phyloP scores from a whole-genome alignment of 1,139 yeast species.

The Suhomyces chickasaworum region DNA sequence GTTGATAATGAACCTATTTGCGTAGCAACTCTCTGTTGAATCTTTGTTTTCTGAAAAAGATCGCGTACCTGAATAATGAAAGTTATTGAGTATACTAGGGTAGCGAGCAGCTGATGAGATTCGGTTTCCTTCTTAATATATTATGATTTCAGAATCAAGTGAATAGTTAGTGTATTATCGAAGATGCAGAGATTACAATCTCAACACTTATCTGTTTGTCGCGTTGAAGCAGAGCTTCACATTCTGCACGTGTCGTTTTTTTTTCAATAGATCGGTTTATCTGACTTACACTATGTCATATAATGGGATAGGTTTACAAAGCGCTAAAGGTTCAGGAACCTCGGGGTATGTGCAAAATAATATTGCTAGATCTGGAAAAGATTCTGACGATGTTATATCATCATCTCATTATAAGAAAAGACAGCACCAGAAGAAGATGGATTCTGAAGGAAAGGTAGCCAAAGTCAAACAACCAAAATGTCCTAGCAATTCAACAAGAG shows the following conservation, averaged over 20 bases:
- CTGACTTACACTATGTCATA: slow-evolving; percentile 47
- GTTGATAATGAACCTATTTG: background rate
- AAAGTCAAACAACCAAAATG: slow-evolving; percentile 17
- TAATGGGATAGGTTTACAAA: slow-evolving; percentile 65
- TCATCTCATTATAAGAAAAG: slow-evolving; percentile 17
- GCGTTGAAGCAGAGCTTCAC: background rate
- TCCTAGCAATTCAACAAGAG: slow-evolving; percentile 36
- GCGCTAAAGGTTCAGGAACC: slow-evolving; percentile 73
- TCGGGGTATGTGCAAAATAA: slow-evolving; percentile 68
- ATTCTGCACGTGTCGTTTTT: background rate
- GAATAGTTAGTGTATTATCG: background rate
- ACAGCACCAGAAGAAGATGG: slow-evolving; percentile 19
- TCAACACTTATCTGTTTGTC: background rate
- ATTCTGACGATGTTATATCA: slow-evolving; percentile 14
- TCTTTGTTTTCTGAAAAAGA: background rate
- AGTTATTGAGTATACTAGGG: too few species aligned
- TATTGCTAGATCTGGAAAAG: slow-evolving; percentile 28
- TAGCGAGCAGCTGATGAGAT: too few species aligned
- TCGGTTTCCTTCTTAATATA: too few species aligned
- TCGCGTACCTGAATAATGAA: too few species aligned
- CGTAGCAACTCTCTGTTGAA: background rate
- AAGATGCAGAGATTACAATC: background rate
- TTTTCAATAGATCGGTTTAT: background rate
- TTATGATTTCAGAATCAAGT: too few species aligned
- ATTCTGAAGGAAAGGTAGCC: background rate